Base-by-base conservation (phyloP, 768 basidiomycete genomes). In the Agrocybe pediades region DNA sequence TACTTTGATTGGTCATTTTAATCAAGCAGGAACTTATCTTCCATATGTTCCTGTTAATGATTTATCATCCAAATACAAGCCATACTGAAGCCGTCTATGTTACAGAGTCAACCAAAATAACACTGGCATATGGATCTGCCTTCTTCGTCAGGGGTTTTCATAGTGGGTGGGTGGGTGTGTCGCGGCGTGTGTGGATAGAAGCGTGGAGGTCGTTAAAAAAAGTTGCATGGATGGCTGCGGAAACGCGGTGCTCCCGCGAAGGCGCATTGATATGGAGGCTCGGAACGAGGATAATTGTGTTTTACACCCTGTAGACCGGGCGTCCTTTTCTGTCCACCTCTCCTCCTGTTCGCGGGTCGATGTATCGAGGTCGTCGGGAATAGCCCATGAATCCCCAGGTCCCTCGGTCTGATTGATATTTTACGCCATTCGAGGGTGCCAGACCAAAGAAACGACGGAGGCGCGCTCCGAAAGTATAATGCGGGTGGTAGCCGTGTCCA, bases 381-480 rank as follows among this genome's bases (percentile, higher is more conserved):
- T 74, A 77, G 1, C 82, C 81, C 65, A 83, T 72, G 68, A 83
- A 81, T 2, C 82, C 82, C 82, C 81, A 83, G 2, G 74, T 74
- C 41, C 72, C 71, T 49, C 70, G 67, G 60, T 76, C 71, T 24
- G 73, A 74, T 56, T 74, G 74, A 61, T 77, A 74, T 48, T 72
- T 75, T 56, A 75, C 71, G 45, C 70, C 70, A 24, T 68, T 60
- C 21, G 63, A 66, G 6, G 73, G 75, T 6, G 76, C 75, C 17
- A 83, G 68, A 17, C 82, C 82, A 57, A 83, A 81, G 69, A 83
- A 82, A 25, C 75, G 78, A 36, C 78, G 75, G 26, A 83, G 51
- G 42, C 82, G 80, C 23, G 79, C 74, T 27, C 74, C 75, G 15
- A 76, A 71, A 1, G 78, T 65, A 23, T 71, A 63, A 49, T 68